Evolutionary conservation across 2,329 filamentous ascomycete genomes (phyloP).

Genomic region (Clonostachys rosea): DNA sequence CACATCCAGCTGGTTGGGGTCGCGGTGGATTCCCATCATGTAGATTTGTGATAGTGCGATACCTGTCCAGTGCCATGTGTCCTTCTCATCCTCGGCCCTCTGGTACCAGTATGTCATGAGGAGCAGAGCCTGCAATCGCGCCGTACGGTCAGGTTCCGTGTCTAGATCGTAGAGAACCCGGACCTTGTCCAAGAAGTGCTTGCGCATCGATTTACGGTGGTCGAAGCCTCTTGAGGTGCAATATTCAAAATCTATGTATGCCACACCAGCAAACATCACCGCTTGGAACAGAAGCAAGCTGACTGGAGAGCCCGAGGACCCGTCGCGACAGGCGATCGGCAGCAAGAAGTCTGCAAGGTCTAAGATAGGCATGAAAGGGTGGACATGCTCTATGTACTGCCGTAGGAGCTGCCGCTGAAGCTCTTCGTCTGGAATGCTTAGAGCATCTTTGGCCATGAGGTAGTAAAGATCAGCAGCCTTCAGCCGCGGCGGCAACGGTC

Average conservation of each 20-base stretch:
- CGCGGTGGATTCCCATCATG: conserved; percentile 87
- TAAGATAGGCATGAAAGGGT: conserved; percentile 89
- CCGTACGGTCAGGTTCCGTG: conserved; percentile 84
- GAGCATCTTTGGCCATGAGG: conserved; percentile 61
- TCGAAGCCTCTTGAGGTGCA: conserved; percentile 71
- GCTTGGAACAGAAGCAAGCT: conserved; percentile 90
- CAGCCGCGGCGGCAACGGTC: too few species aligned
- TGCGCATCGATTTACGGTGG: too few species aligned
- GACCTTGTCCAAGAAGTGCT: too few species aligned
- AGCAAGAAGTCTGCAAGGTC: conserved; percentile 31
- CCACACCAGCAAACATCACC: conserved; percentile 88
- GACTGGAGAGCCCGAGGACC: conserved; percentile 62
- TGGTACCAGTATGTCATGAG: conserved; percentile 98
- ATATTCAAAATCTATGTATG: conserved; percentile 78
- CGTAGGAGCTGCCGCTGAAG: conserved; percentile 79
- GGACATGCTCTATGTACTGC: conserved; percentile 82
- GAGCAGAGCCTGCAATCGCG: conserved; percentile 81
- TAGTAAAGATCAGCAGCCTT: too few species aligned
- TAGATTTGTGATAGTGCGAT: conserved; percentile 89
- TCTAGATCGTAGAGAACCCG: conserved; percentile 73
- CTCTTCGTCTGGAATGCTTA: conserved; percentile 65
- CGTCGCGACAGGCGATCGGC: conserved; percentile 18
- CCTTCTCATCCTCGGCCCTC: conserved; percentile 84
- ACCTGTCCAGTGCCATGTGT: conserved; percentile 99
- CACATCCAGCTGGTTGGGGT: conserved; percentile 74